Evolutionary conservation across 345 rosid genomes (phyloP).

Genomic region (Salix suchowensis): DNA sequence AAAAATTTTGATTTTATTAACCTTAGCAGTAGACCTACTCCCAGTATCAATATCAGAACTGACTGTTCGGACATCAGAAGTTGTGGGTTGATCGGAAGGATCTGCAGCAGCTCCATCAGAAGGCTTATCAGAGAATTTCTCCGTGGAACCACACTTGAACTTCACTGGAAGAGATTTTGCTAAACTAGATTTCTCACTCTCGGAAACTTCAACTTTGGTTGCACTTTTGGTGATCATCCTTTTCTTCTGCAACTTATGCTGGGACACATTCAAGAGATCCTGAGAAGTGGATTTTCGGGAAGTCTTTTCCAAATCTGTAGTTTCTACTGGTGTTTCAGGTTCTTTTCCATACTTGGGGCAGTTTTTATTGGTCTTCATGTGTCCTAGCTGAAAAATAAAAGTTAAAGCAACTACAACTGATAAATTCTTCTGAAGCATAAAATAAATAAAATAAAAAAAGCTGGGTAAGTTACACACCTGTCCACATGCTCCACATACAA

Average conservation of each 20-base stretch:
- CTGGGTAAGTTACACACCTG: conserved; percentile 48
- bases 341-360: conserved; percentile 92
- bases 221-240: conserved; percentile 47
- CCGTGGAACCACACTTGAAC: conserved; percentile 63
- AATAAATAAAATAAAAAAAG: background rate
- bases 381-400: conserved; percentile 70
- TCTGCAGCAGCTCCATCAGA: conserved; percentile 39
- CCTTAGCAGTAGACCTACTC: conserved; percentile 45
- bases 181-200: conserved; percentile 47
- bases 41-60: conserved; percentile 40
- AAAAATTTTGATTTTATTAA: conserved; percentile 66
- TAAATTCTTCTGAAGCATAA: conserved; percentile 3
- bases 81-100: conserved; percentile 45
- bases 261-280: conserved; percentile 53
- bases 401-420: conserved; percentile 3
- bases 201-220: conserved; percentile 48
- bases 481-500: conserved; percentile 95
- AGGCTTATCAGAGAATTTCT: conserved; percentile 47
- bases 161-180: conserved; percentile 63
- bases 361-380: conserved; percentile 97
- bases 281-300: conserved; percentile 44
- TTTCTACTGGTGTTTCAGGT: conserved; percentile 53
- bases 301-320: conserved; percentile 52
- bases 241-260: conserved; percentile 54
- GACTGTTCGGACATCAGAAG: conserved; percentile 29